Base-by-base conservation (phyloP, 371 early-diverging fungal genomes). In the Blakeslea trispora region DNA sequence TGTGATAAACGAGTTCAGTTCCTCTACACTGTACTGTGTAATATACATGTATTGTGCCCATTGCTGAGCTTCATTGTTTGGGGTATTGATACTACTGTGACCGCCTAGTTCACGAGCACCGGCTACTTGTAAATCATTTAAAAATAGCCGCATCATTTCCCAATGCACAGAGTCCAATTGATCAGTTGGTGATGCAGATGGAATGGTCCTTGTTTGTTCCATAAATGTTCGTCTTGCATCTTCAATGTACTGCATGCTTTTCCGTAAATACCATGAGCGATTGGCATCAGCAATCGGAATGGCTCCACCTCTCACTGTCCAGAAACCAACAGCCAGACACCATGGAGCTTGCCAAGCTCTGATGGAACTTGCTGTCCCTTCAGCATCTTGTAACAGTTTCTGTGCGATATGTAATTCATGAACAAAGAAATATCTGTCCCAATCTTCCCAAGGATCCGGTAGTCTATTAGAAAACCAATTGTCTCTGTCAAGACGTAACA, bases 311-410 rank as follows among this genome's bases (percentile, higher is more conserved):
- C 51, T n/a, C 19, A 51, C 45, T 21, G 39, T 31, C 59, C 59
- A 74, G 40, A 56, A 64, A 11, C 69, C 71, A 18, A 68, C 57
- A 3, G 68, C 71, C 35, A 62, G 46, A 22, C 64, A 61, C 71
- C 69, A 74, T 1, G 32, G 24, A 0, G 55, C 64, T 50, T 63
- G 46, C 71, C 68, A 67, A 10, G 55, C 54, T 32, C 41, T 44
- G 0, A 53, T 48, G 15, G 40, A 43, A 6, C 19, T 24, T 9
- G 14, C 37, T 37, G 14, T 2, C 11, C 11, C 37, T 37, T 37
- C 37, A 7, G 37, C 37, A 9, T 37, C 37, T 10, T 37, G 9
- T 14, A 37, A 37, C 3, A 37, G 14, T 37, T 37, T 14, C 11
- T 37, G 37, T 37, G 37, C 11, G 11, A 14, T 37, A 2, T 37